Base-by-base conservation (phyloP, 257 asterid species). In the Solanum sparsipilum region DNA sequence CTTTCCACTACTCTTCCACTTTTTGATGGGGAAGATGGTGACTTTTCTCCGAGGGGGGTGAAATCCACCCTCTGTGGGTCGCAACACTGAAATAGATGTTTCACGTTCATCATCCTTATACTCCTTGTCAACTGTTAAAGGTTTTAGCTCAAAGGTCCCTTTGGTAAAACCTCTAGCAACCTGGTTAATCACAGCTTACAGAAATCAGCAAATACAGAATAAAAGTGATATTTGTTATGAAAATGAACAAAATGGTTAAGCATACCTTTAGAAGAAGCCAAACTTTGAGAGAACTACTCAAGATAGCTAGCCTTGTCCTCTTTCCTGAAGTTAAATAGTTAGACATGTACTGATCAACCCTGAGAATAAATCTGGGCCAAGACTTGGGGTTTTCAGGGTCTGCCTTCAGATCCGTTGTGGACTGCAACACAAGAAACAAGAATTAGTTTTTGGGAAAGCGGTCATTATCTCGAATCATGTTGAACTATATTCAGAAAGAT, bases 221-320 rank as follows among this genome's bases (percentile, higher is more conserved):
- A 85, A 9, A 60, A 85, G 63, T 27, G 81, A 16, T 31, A 67
- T 29, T 11, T 71, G 38, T 34, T 44, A 35, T 12, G 13, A 41
- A 4, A 29, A 44, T 44, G 63, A 18, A 39, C 21, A 86, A 71
- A 70, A 73, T 32, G 56, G n/a, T 5, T 38, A 12, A 88, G 76
- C 93, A 83, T 92, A 96, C 99, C 98, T 96, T 97, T 34, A 95
- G 93, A 90, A 96, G 98, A 89, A 96, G 94, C 98, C 99, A 97
- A 82, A 96, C 98, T 94, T 96, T 97, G 87, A 97, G 98, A 91
- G 99, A 97, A 92, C 98, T 96, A 87, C 99, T 95, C 93, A 97
- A 91, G 84, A 93, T 89, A 12, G 98, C 99, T 44, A 97, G 93
- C 91, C 94, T 95, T 85, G 99, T 93, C 94, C 94, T 93, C 94